phyloP scores from a whole-genome alignment of 1,284 basidiomycete species.

The Melampsora abietis-canadensis region DNA sequence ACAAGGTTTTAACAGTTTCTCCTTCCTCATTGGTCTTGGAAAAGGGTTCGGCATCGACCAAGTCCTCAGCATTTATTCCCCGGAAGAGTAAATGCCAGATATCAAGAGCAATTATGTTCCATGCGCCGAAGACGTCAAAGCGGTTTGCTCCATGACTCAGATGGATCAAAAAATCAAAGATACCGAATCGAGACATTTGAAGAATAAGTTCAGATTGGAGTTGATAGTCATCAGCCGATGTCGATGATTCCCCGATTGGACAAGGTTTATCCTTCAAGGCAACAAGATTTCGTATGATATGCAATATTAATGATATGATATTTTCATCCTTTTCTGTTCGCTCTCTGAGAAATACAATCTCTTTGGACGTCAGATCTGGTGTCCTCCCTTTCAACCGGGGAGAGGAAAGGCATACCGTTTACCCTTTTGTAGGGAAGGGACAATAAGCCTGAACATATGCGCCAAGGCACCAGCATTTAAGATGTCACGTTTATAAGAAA shows the following conservation, averaged over 20 bases:
- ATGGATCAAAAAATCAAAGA: constrained; percentile 73
- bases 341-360: constrained; percentile 54
- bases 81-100: constrained; percentile 82
- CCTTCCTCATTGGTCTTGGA: constrained; percentile 45
- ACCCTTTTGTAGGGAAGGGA: constrained; percentile 54
- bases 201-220: constrained; percentile 65
- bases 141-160: constrained; percentile 68
- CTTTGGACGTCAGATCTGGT: background rate
- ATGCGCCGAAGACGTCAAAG: constrained; percentile 72
- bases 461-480: constrained; percentile 49
- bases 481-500: constrained; percentile 72
- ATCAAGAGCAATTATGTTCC: constrained; percentile 83
- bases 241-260: constrained; percentile 66
- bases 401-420: constrained; percentile 49
- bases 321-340: constrained; percentile 75
- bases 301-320: constrained; percentile 79
- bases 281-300: constrained; percentile 81
- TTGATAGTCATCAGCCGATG: constrained; percentile 49
- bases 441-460: constrained; percentile 53
- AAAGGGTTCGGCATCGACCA: constrained; percentile 54
- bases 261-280: constrained; percentile 72
- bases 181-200: constrained; percentile 68
- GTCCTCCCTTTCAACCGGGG: background rate
- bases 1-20: constrained; percentile 38
- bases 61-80: constrained; percentile 64